phyloP scores from a whole-genome alignment of 331 rosid genomes.

The Quercus tomentella region DNA sequence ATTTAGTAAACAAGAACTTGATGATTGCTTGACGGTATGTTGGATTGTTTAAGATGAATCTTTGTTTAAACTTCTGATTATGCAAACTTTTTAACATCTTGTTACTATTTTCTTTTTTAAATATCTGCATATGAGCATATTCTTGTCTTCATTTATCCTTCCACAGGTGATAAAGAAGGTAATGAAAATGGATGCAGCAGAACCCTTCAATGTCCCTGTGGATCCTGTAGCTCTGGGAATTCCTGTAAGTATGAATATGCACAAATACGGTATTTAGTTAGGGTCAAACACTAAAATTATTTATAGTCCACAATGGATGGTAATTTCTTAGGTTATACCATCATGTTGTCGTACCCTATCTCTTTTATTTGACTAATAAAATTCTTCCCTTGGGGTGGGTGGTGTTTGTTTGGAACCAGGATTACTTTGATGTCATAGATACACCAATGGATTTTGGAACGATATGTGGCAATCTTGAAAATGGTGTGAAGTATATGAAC shows the following conservation, averaged over 20 bases:
- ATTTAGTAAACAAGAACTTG: slow-evolving; percentile 66
- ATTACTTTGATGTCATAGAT: slow-evolving; percentile 93
- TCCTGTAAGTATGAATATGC: slow-evolving; percentile 60
- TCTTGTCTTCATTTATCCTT: slow-evolving; percentile 7
- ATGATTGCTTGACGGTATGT: slow-evolving; percentile 63
- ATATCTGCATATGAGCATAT: not conserved
- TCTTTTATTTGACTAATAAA: not conserved
- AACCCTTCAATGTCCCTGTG: slow-evolving; percentile 90
- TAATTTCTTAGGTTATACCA: not conserved
- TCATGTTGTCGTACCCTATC: not conserved
- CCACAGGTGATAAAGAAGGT: slow-evolving; percentile 78
- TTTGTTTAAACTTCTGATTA: slow-evolving; percentile 12
- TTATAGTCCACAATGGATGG: not conserved
- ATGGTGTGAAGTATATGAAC: slow-evolving; percentile 61
- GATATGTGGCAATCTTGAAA: slow-evolving; percentile 76
- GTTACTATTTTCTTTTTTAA: slow-evolving; percentile 10
- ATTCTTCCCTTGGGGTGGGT: not conserved
- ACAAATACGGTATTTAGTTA: not conserved
- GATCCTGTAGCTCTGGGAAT: slow-evolving; percentile 91
- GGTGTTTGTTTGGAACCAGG: slow-evolving; percentile 54
- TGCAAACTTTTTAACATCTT: not conserved
- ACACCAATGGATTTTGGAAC: slow-evolving; percentile 99
- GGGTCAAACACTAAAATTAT: not conserved
- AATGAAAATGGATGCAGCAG: slow-evolving; percentile 97
- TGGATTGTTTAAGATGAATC: slow-evolving; percentile 5